Evolutionary conservation across 257 asterid genomes (phyloP).

Genomic region (Forsythia viridissima): DNA sequence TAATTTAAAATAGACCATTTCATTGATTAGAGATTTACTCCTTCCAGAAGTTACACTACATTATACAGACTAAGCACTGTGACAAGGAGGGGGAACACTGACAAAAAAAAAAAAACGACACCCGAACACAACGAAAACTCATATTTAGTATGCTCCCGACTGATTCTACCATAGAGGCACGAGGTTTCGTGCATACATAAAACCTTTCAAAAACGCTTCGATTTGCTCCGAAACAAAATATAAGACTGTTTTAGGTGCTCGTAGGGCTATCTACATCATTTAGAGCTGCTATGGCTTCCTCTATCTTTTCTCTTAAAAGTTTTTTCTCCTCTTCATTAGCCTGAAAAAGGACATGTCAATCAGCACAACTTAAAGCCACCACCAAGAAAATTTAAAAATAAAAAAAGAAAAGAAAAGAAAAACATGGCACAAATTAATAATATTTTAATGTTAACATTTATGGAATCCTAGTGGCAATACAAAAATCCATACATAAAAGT

Average conservation of each 20-base stretch:
- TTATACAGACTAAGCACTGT: not conserved
- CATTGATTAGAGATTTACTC: not conserved
- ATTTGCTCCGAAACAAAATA: not conserved
- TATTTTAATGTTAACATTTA: too few species aligned
- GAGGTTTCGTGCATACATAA: too few species aligned
- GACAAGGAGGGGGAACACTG: not conserved
- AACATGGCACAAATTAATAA: not conserved
- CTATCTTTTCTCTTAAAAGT: constrained; percentile 45
- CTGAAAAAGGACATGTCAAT: constrained; percentile 27
- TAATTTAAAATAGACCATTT: not conserved
- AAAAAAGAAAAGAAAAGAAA: not conserved
- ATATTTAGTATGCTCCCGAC: not conserved
- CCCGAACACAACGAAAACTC: not conserved
- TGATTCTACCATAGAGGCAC: not conserved
- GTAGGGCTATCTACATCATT: constrained; percentile 70
- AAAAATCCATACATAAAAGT: not conserved
- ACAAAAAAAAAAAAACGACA: not conserved
- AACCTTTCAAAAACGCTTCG: not conserved
- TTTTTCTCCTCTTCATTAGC: constrained; percentile 72
- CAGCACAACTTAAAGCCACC: not conserved
- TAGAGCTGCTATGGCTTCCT: constrained; percentile 62
- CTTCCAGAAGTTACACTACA: constrained; percentile 13
- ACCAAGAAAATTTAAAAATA: not conserved
- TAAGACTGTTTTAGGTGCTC: constrained; percentile 33
- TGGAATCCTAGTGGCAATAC: not conserved